Conservation (phyloP, 352 stramenopile genomes). For the Phytophthora podocarpi region DNA sequence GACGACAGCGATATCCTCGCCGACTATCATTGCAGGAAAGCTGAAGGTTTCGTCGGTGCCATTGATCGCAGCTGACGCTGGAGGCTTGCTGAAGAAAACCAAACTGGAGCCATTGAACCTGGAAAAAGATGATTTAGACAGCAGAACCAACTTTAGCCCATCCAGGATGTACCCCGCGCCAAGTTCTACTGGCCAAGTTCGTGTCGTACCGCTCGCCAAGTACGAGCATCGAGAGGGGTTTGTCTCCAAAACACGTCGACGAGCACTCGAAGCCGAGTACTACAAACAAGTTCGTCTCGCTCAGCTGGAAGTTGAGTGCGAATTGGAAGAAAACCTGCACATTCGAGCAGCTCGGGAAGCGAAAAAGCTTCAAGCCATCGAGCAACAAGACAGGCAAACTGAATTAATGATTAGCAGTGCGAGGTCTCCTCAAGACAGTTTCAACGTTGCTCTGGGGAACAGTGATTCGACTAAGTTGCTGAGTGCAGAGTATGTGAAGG, state of each 20-base stretch:
- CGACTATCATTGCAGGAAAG: slow-evolving; percentile 49
- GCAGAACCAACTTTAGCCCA: background rate
- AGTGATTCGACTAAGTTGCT: background rate
- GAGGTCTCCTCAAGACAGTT: background rate
- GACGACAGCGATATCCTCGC: background rate
- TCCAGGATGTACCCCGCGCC: slow-evolving; percentile 1
- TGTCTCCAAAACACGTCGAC: slow-evolving; percentile 56
- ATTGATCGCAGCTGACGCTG: slow-evolving; percentile 1
- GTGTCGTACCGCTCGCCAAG: slow-evolving; percentile 13
- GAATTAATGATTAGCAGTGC: slow-evolving; percentile 2
- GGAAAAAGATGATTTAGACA: background rate
- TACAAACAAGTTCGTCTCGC: slow-evolving; percentile 71
- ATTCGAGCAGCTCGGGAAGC: slow-evolving; percentile 60
- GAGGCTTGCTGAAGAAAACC: slow-evolving; percentile 12
- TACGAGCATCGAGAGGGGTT: slow-evolving; percentile 45
- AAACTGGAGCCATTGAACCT: slow-evolving; percentile 21
- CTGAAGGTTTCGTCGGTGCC: slow-evolving; percentile 41
- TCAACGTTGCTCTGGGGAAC: background rate
- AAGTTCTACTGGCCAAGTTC: slow-evolving; percentile 23
- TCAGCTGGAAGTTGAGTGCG: slow-evolving; percentile 71
- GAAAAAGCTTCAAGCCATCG: slow-evolving; percentile 21
- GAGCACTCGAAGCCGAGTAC: slow-evolving; percentile 65
- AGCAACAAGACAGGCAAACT: slow-evolving; percentile 24
- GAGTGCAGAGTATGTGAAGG: background rate
- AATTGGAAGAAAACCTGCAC: slow-evolving; percentile 75